These are phyloP conservation scores for Porogramme epimiltina DNA, from an alignment of 1,284 basidiomycete genomes.

Conservation along the genomic window DNA sequence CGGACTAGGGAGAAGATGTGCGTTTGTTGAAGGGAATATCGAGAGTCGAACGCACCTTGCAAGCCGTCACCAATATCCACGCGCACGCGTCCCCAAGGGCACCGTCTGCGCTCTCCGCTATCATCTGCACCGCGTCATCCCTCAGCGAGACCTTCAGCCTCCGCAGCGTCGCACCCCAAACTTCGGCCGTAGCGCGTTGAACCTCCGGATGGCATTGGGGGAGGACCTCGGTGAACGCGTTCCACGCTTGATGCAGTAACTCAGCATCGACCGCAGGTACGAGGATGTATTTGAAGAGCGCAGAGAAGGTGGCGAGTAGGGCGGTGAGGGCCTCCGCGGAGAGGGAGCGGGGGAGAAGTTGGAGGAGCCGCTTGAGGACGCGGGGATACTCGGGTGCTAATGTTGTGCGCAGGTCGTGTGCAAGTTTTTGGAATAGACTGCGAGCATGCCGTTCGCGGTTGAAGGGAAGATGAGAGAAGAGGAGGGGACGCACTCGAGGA, in stretches of 20 bases:
- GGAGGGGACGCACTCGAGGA: conserved; percentile 64
- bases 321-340: conserved; percentile 60
- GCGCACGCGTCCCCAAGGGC: conserved; percentile 61
- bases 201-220: conserved; percentile 66
- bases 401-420: conserved; percentile 75
- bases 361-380: conserved; percentile 54
- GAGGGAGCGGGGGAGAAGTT: conserved; percentile 59
- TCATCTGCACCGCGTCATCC: conserved; percentile 50
- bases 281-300: conserved; percentile 70
- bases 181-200: conserved; percentile 73
- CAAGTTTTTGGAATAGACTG: conserved; percentile 74
- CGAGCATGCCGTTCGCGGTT: conserved; percentile 18
- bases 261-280: conserved; percentile 54
- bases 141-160: conserved; percentile 58
- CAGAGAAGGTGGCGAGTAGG: conserved; percentile 65
- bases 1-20: conserved; percentile 46
- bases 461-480: conserved; percentile 4
- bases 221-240: conserved; percentile 46
- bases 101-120: conserved; percentile 39
- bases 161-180: conserved; percentile 73
- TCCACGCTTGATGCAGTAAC: conserved; percentile 62
- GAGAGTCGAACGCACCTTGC: conserved; percentile 54
- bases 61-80: conserved; percentile 70
- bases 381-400: conserved; percentile 59
- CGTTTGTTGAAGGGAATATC: neutral